Evolutionary conservation across 495 filamentous ascomycete species (phyloP).

Genomic region (Aspergillus nidulans): DNA sequence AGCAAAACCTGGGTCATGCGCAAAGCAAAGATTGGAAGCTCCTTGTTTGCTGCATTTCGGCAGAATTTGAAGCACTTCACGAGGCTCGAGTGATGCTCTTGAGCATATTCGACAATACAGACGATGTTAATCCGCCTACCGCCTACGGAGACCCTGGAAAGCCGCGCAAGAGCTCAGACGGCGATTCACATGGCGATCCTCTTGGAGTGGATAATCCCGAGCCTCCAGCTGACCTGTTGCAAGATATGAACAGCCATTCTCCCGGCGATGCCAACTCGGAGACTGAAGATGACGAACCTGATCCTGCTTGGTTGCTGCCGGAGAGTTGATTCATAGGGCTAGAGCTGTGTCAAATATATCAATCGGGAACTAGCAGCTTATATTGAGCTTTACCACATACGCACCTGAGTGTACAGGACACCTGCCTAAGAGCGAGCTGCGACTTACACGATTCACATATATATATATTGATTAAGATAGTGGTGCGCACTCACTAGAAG

Average conservation of each 20-base stretch:
- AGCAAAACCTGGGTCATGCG: slow-evolving; percentile 36
- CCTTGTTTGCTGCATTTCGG: slow-evolving; percentile 80
- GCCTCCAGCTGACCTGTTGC: slow-evolving; percentile 37
- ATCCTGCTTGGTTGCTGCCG: slow-evolving; percentile 46
- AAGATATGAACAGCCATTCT: slow-evolving; percentile 27
- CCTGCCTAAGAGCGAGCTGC: too few species aligned
- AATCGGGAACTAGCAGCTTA: too few species aligned
- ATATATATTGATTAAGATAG: too few species aligned
- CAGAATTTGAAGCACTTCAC: slow-evolving; percentile 78
- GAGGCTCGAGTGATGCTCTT: slow-evolving; percentile 65
- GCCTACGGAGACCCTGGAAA: slow-evolving; percentile 6
- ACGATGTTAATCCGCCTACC: slow-evolving; percentile 16
- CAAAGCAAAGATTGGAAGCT: slow-evolving; percentile 72
- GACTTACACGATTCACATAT: too few species aligned
- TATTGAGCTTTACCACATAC: too few species aligned
- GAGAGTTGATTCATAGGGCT: slow-evolving; percentile 23
- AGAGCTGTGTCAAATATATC: background rate
- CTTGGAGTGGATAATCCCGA: slow-evolving; percentile 31
- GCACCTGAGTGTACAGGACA: too few species aligned
- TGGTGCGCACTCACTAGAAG: too few species aligned
- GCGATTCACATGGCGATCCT: slow-evolving; percentile 13
- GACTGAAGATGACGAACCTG: slow-evolving; percentile 45
- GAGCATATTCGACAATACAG: slow-evolving; percentile 38
- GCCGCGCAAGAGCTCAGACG: background rate
- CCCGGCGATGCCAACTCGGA: slow-evolving; percentile 30